Base-by-base conservation (phyloP, 1,284 basidiomycete genomes). In the Cutaneotrichosporon spelunceum region DNA sequence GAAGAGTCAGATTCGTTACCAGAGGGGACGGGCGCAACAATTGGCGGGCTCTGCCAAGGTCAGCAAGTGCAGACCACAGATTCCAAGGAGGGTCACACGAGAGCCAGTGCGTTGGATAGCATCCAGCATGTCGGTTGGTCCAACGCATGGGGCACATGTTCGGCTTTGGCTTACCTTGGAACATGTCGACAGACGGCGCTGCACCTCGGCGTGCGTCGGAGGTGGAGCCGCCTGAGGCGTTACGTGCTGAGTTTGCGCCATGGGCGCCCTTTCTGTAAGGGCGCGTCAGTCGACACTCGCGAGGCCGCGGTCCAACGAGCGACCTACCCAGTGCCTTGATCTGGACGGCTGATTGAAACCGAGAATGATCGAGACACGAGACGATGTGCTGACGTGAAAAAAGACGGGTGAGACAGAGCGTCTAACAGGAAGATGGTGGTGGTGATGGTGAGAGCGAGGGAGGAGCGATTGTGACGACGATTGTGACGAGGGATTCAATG, bases 1-100 rank as follows among this genome's bases (percentile, higher is more conserved):
- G 92, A 90, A 24, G 90, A 90, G 76, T 93, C 91, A 33, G 89
- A 91, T 73, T 93, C 91, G 68, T 87, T 90, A 44, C 89, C 89
- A 30, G 42, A 56, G 19, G 39, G 16, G 27, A 45, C 39, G 13
- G 24, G 19, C 19, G 24, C 26, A 7, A 42, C 39, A 4, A 39
- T 21, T 53, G 52, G 34, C 16, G 54, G 42, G 26, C 13, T 23
- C 42, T 45, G 34, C 29, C 14, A 6, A 27, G n/a, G 34, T 57
- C 16, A 42, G 39, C 26, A 13, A 24, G 27, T 14, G 39, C 21
- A 16, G 13, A 26, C 26, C 13, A 29, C 8, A 27, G 26, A 11
- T 27, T n/a, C 10, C 16, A 30, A 27, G n/a, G 23, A 34, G 39
- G 19, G 39, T 19, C 21, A 10, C 1, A 30, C 24, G 27, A 50